Evolutionary conservation across 352 stramenopile species (phyloP).

Genomic region (Phytopythium mirpurense): DNA sequence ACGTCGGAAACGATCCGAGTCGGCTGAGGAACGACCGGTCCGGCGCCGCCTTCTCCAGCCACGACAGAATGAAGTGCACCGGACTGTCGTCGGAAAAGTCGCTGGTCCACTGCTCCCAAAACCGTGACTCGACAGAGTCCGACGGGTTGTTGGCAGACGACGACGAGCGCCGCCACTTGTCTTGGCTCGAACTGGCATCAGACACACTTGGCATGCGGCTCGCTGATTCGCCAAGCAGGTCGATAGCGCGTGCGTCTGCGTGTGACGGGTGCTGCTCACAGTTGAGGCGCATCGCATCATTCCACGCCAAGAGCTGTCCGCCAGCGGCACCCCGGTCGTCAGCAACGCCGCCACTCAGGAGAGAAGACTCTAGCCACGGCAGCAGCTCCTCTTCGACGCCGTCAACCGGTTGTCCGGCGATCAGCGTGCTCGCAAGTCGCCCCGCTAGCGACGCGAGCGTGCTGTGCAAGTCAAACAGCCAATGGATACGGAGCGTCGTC

Average conservation of each 20-base stretch:
- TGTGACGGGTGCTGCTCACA: slow-evolving; percentile 17
- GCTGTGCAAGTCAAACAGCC: slow-evolving; percentile 80
- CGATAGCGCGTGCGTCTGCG: slow-evolving; percentile 4
- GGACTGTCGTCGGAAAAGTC: slow-evolving; percentile 57
- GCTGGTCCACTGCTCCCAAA: slow-evolving; percentile 48
- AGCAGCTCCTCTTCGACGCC: slow-evolving; percentile 75
- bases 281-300: slow-evolving; percentile 29
- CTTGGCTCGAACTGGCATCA: slow-evolving; percentile 3
- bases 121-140: slow-evolving; percentile 34
- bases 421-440: slow-evolving; percentile 61
- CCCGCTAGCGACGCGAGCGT: slow-evolving; percentile 65
- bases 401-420: slow-evolving; percentile 72
- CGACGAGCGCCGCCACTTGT: slow-evolving; percentile 6
- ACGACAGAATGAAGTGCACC: slow-evolving; percentile 57
- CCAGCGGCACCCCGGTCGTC: neutral
- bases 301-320: slow-evolving; percentile 24
- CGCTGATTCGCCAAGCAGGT: slow-evolving; percentile 1
- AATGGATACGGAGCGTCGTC: slow-evolving; percentile 78
- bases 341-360: slow-evolving; percentile 66
- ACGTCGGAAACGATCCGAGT: slow-evolving; percentile 63
- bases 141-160: slow-evolving; percentile 10
- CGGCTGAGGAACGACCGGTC: slow-evolving; percentile 77
- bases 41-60: slow-evolving; percentile 68
- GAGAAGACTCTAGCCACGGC: slow-evolving; percentile 76
- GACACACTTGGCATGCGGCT: slow-evolving; percentile 6